A percentile compares a stretch with the other conserved stretches of the same genome.
Conservation (phyloP, 1,284 basidiomycete species). For the Fomes fomentarius region DNA sequence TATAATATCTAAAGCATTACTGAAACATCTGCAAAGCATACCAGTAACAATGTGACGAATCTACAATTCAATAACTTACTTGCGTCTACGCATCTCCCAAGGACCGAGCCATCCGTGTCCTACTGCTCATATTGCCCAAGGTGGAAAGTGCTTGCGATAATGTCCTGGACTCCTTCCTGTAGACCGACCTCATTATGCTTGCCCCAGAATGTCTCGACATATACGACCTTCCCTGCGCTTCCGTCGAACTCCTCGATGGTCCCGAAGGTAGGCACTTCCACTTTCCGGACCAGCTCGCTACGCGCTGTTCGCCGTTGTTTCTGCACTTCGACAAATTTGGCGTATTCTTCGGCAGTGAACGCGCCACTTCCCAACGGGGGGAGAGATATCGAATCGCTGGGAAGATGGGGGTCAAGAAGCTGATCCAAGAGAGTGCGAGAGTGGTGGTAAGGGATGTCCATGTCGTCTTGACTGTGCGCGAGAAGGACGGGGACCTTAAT, state of each 20-base stretch:
- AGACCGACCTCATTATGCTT: constrained; percentile 67
- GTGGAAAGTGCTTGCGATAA: constrained; percentile 58
- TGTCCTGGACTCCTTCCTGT: constrained; percentile 75
- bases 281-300: constrained; percentile 48
- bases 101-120: too few species aligned
- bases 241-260: constrained; percentile 55
- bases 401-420: constrained; percentile 67
- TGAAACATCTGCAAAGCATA: too few species aligned
- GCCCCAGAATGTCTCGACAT: constrained; percentile 66
- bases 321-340: constrained; percentile 25
- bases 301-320: constrained; percentile 37
- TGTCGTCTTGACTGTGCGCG: constrained; percentile 82
- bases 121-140: constrained; percentile 8
- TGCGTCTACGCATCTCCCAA: neutral
- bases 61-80: constrained; percentile 2
- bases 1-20: too few species aligned
- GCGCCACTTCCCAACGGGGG: constrained; percentile 33
- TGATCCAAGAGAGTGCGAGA: constrained; percentile 73
- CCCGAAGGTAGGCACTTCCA: constrained; percentile 59
- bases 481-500: constrained; percentile 70
- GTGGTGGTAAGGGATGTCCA: constrained; percentile 80
- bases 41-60: neutral
- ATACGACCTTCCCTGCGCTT: constrained; percentile 51
- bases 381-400: constrained; percentile 46
- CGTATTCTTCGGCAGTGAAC: constrained; percentile 27